These are phyloP conservation scores for Quercus engelmannii DNA, from an alignment of 306 rosid genomes.

Conservation along the genomic window DNA sequence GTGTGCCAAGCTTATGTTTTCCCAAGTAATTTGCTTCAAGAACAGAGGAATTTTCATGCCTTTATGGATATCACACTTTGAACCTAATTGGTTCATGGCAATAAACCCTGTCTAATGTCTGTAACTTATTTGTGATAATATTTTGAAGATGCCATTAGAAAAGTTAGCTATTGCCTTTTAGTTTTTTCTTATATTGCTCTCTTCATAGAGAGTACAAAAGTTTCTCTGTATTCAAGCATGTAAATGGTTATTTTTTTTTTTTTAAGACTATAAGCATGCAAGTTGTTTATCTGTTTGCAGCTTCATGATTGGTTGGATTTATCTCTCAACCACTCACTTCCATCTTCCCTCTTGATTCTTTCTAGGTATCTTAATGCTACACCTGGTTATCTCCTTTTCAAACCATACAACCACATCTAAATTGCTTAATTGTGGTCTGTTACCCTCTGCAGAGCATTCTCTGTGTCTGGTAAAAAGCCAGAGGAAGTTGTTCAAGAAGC, in stretches of 20 bases:
- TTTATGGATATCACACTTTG: neutral
- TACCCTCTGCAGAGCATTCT: constrained; percentile 63
- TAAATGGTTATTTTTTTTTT: neutral
- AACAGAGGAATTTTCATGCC: neutral
- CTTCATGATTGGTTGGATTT: constrained; percentile 97
- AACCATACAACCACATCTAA: neutral
- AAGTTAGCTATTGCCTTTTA: neutral
- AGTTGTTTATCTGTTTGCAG: constrained; percentile 34
- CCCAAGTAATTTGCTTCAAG: neutral
- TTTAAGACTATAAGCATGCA: neutral
- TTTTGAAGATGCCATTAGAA: neutral
- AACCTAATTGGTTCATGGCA: neutral
- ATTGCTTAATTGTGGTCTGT: constrained; percentile 16
- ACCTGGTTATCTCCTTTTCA: neutral
- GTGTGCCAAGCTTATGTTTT: neutral
- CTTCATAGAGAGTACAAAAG: neutral
- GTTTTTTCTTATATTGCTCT: neutral
- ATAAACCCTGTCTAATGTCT: neutral
- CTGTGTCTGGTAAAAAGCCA: constrained; percentile 78
- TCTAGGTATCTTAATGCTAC: constrained; percentile 63
- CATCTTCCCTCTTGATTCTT: constrained; percentile 95
- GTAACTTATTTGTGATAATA: neutral
- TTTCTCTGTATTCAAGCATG: constrained; percentile 11
- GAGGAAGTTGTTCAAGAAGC: constrained; percentile 93
- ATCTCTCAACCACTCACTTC: constrained; percentile 90